Conservation (phyloP, 2,329 filamentous ascomycete species). For the Cyanodermella asteris region DNA sequence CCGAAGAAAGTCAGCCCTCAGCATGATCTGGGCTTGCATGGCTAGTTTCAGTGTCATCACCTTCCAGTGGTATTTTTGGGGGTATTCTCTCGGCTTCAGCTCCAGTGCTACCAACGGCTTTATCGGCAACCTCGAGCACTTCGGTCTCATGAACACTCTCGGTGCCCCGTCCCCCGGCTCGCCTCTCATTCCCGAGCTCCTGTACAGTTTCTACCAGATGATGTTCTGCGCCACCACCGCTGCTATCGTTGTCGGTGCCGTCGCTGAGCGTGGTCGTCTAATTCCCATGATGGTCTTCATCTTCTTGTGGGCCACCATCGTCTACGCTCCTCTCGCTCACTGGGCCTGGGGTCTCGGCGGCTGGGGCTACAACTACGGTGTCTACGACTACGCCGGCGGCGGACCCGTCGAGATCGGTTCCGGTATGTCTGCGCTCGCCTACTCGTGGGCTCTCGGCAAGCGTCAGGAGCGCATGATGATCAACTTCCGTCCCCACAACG, state of each 20-base stretch:
- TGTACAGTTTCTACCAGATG: conserved; percentile 96
- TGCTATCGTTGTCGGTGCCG: conserved; percentile 74
- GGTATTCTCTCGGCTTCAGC: conserved; percentile 87
- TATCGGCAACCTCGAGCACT: conserved; percentile 77
- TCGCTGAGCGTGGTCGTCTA: conserved; percentile 82
- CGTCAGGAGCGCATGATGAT: conserved; percentile 99
- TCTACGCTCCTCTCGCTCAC: conserved; percentile 91
- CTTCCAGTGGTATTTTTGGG: conserved; percentile 99
- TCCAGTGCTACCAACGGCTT: conserved; percentile 61
- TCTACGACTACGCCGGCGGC: conserved; percentile 88
- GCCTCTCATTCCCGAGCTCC: conserved; percentile 65
- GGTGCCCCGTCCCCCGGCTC: conserved; percentile 72
- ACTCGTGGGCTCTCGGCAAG: conserved; percentile 85
- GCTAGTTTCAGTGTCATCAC: conserved; percentile 74
- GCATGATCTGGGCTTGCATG: conserved; percentile 95
- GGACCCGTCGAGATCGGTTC: conserved; percentile 95
- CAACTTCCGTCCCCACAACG: conserved; percentile 98
- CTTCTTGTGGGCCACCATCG: conserved; percentile 90
- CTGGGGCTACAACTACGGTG: conserved; percentile 77
- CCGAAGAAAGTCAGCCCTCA: conserved; percentile 90
- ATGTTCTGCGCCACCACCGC: conserved; percentile 91
- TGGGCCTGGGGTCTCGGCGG: conserved; percentile 94
- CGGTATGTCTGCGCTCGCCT: conserved; percentile 78
- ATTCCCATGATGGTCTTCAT: conserved; percentile 87
- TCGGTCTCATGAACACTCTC: conserved; percentile 69